phyloP scores from a whole-genome alignment of 345 rosid species.

The Syzygium oleosum region DNA sequence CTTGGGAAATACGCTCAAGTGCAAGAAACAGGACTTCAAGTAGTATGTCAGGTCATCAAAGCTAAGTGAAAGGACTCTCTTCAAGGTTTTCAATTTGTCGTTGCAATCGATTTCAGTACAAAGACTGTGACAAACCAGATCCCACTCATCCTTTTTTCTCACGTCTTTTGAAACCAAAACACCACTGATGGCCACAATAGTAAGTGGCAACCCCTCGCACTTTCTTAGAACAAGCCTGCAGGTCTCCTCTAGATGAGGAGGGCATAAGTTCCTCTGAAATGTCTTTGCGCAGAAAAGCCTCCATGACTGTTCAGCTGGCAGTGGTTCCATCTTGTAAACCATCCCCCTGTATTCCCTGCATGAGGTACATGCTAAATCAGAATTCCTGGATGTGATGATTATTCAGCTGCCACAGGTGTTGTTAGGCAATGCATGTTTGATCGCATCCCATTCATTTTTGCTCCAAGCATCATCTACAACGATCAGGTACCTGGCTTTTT shows the following conservation, averaged over 20 bases:
- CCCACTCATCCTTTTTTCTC: slow-evolving; percentile 24
- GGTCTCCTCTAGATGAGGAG: slow-evolving; percentile 18
- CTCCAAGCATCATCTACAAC: too few relatives aligned
- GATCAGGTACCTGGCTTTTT: too few relatives aligned
- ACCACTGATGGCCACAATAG: slow-evolving; percentile 39
- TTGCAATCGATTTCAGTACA: slow-evolving; percentile 16
- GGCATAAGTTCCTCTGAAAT: slow-evolving; percentile 4
- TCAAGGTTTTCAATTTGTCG: slow-evolving; percentile 12
- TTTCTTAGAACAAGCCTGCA: slow-evolving; percentile 16
- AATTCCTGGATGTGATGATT: too few relatives aligned
- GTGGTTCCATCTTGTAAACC: too few relatives aligned
- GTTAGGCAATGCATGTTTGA: too few relatives aligned
- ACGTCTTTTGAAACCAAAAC: slow-evolving; percentile 17
- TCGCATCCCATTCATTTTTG: too few relatives aligned
- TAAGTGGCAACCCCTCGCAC: slow-evolving; percentile 30
- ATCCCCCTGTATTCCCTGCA: too few relatives aligned
- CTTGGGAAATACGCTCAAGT: slow-evolving; percentile 32
- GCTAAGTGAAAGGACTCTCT: slow-evolving; percentile 23
- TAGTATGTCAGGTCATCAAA: slow-evolving; percentile 28
- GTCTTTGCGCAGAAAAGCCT: too few relatives aligned
- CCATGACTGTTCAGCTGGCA: too few relatives aligned
- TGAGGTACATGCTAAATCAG: too few relatives aligned
- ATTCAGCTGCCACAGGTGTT: too few relatives aligned
- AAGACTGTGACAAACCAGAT: slow-evolving; percentile 9
- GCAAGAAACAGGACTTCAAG: slow-evolving; percentile 32